Evolutionary conservation across 2,329 filamentous ascomycete species (phyloP).

Genomic region (Cercospora citrullina): DNA sequence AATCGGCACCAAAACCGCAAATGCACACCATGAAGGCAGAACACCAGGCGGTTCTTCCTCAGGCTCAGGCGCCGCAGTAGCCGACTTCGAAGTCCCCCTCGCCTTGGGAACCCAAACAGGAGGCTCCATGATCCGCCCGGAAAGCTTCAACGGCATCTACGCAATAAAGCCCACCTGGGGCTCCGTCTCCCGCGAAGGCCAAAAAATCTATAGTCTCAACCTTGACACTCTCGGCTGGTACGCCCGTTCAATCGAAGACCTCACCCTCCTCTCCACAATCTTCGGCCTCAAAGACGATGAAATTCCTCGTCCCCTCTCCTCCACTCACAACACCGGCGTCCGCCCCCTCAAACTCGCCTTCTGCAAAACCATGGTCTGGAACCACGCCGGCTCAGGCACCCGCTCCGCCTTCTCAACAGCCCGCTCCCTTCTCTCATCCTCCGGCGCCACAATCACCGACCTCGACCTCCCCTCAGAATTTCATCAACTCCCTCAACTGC

Average conservation of each 20-base stretch:
- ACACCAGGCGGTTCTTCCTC: constrained; percentile 69
- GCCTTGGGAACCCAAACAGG: constrained; percentile 66
- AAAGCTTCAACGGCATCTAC: constrained; percentile 64
- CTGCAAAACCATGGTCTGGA: constrained; percentile 56
- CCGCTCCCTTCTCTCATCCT: constrained; percentile 38
- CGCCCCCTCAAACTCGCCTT: constrained; percentile 57
- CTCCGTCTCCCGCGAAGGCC: constrained; percentile 61
- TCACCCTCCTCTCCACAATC: constrained; percentile 56
- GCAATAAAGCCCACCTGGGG: constrained; percentile 68
- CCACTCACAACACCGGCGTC: constrained; percentile 38
- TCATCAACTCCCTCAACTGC: constrained; percentile 53
- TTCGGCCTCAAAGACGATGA: constrained; percentile 58
- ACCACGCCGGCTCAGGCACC: constrained; percentile 41
- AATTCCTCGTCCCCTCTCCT: constrained; percentile 3
- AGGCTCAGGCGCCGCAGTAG: constrained; percentile 66
- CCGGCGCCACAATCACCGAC: constrained; percentile 59
- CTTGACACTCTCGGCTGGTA: constrained; percentile 65
- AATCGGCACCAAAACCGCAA: constrained; percentile 54
- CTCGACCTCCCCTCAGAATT: constrained; percentile 56
- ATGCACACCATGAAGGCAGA: constrained; percentile 54
- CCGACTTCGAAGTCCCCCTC: constrained; percentile 62
- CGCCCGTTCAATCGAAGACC: constrained; percentile 58
- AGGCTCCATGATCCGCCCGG: constrained; percentile 64
- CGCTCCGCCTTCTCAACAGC: constrained; percentile 40
- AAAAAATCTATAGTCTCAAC: constrained; percentile 59